Evolutionary conservation across 768 basidiomycete species (phyloP).

Genomic region (Lyophyllum decastes): DNA sequence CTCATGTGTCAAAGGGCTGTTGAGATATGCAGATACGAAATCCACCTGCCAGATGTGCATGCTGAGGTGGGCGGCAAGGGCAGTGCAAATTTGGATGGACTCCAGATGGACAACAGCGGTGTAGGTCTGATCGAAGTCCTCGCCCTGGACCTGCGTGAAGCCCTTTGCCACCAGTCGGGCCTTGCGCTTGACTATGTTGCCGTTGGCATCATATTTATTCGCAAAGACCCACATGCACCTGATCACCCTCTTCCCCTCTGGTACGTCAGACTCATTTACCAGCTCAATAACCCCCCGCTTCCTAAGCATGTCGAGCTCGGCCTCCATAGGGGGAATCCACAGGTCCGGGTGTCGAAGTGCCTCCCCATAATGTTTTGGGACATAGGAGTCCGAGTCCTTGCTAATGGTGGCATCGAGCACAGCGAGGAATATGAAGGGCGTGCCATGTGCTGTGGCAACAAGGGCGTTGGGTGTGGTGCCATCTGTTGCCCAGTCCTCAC

Average conservation of each 20-base stretch:
- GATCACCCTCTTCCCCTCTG: slow-evolving; percentile 5
- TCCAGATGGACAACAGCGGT: neutral
- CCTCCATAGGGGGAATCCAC: slow-evolving; percentile 14
- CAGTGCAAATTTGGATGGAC: no score
- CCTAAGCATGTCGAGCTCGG: slow-evolving; percentile 20
- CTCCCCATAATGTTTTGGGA: slow-evolving; percentile 1
- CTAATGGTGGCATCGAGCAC: neutral
- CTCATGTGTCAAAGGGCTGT: slow-evolving; percentile 18
- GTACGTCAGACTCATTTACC: neutral
- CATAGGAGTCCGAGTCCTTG: neutral
- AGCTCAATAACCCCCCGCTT: slow-evolving; percentile 18
- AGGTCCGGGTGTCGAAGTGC: slow-evolving; percentile 16
- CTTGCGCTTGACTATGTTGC: slow-evolving; percentile 29
- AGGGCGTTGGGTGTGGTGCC: neutral
- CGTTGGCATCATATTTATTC: slow-evolving; percentile 29
- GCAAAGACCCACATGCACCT: slow-evolving; percentile 22
- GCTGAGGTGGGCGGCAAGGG: slow-evolving; percentile 10
- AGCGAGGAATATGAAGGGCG: neutral
- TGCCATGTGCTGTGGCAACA: no score
- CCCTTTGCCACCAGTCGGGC: slow-evolving; percentile 21
- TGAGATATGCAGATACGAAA: slow-evolving; percentile 35
- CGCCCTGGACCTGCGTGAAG: slow-evolving; percentile 32
- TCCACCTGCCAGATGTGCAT: slow-evolving; percentile 24
- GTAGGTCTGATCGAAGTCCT: slow-evolving; percentile 27
- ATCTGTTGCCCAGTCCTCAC: neutral